A percentile compares a stretch with the other conserved stretches of the same genome.
Evolutionary conservation across 2,329 filamentous ascomycete genomes (phyloP).

Genomic region (Boeremia exigua): DNA sequence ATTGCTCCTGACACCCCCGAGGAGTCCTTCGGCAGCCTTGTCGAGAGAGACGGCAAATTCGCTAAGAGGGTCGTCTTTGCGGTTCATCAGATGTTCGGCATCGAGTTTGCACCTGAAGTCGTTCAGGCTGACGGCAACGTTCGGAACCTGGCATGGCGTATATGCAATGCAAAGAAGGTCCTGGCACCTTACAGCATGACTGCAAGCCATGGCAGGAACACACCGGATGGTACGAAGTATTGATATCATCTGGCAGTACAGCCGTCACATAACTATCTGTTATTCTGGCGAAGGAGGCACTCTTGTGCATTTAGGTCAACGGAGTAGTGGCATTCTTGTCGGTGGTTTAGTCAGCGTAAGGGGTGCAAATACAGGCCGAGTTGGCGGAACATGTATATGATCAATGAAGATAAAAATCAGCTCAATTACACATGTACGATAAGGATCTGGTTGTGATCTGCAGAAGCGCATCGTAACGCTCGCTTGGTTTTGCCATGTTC

Average conservation of each 20-base stretch:
- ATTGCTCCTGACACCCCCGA: slow-evolving; percentile 82
- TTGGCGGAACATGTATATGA: not conserved
- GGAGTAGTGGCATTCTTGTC: not conserved
- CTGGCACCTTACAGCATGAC: slow-evolving; percentile 64
- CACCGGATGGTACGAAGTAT: slow-evolving; percentile 30
- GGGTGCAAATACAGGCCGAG: not conserved
- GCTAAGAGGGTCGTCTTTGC: slow-evolving; percentile 91
- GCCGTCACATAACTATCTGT: no score
- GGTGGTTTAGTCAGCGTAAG: not conserved
- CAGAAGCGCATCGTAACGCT: not conserved
- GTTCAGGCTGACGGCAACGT: slow-evolving; percentile 92
- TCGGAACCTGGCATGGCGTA: slow-evolving; percentile 88
- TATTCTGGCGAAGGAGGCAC: not conserved
- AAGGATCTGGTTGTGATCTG: not conserved
- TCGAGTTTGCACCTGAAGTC: slow-evolving; percentile 92
- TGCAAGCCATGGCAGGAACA: slow-evolving; percentile 50
- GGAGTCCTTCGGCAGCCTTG: slow-evolving; percentile 82
- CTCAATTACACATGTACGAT: not conserved
- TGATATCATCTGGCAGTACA: not conserved
- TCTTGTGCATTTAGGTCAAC: not conserved
- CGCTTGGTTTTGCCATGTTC: slow-evolving; percentile 4
- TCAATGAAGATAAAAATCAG: not conserved
- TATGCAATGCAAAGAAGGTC: slow-evolving; percentile 95
- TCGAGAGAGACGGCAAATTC: slow-evolving; percentile 88
- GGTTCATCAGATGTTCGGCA: slow-evolving; percentile 93